phyloP scores from a whole-genome alignment of 2,329 filamentous ascomycete species.

The Ophiostoma himal-ulmi region DNA sequence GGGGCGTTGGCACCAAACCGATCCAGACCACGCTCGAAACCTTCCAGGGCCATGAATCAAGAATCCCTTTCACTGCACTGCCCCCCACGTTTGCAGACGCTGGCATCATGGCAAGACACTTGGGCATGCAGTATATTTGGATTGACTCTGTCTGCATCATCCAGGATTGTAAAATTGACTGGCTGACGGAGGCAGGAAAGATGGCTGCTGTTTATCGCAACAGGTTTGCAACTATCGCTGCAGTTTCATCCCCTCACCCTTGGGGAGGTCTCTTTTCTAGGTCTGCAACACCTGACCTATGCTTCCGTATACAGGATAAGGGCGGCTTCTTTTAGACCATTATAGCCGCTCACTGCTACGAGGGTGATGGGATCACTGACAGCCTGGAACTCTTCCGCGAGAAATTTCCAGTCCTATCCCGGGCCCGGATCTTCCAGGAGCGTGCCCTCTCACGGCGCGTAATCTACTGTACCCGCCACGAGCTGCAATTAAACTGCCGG shows the following conservation, averaged over 20 bases:
- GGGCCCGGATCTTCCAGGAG: slow-evolving; percentile 1
- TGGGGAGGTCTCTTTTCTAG: background rate
- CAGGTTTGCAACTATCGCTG: background rate
- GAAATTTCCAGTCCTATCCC: background rate
- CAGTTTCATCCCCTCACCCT: background rate
- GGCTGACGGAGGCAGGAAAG: background rate
- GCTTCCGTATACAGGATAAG: slow-evolving; percentile 4
- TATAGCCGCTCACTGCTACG: background rate
- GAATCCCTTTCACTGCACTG: background rate
- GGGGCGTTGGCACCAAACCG: background rate
- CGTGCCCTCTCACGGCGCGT: background rate
- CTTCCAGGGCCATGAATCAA: background rate
- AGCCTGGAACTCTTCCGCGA: background rate
- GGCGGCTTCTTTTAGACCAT: background rate
- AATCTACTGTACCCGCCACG: background rate
- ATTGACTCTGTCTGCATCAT: slow-evolving; percentile 6
- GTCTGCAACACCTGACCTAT: background rate
- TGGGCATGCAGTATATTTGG: background rate
- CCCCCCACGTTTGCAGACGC: background rate
- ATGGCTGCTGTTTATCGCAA: background rate
- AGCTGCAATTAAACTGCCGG: background rate
- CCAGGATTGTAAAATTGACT: background rate
- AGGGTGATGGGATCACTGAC: slow-evolving; percentile 1
- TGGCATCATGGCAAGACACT: background rate
- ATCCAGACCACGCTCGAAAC: background rate